These are phyloP conservation scores for Coniochaeta sp. DNA, from an alignment of 2,329 filamentous ascomycete genomes.

Conservation along the genomic window DNA sequence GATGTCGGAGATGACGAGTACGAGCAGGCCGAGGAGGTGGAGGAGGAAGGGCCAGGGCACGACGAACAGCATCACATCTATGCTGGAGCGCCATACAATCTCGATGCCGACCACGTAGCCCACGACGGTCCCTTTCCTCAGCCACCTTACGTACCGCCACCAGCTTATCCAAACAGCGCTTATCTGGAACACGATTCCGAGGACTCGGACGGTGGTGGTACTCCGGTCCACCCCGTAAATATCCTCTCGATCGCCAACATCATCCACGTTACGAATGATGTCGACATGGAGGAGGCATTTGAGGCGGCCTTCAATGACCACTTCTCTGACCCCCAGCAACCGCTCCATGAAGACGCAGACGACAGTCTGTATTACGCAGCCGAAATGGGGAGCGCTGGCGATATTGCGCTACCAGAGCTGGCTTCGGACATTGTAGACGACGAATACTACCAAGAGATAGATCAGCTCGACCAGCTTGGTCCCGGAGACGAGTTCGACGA, in stretches of 20 bases:
- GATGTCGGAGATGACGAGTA: slow-evolving; percentile 6
- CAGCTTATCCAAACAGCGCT: not conserved
- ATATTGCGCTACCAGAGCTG: not conserved
- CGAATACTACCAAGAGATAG: not conserved
- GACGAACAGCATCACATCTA: not conserved
- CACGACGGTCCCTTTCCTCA: slow-evolving; percentile 1
- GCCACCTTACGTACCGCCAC: not conserved
- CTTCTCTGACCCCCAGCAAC: not conserved
- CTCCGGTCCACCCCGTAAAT: slow-evolving; percentile 11
- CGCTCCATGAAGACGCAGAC: not conserved
- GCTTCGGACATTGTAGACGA: not conserved
- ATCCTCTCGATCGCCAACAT: slow-evolving; percentile 12
- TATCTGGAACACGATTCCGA: slow-evolving; percentile 13
- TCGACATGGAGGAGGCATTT: slow-evolving; percentile 12
- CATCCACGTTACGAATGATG: slow-evolving; percentile 13
- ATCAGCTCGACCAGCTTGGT: slow-evolving; percentile 5
- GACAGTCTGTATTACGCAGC: not conserved
- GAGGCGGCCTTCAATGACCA: not conserved
- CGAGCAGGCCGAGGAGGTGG: slow-evolving; percentile 5
- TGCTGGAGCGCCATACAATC: not conserved
- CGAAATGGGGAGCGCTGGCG: not conserved
- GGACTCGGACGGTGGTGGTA: slow-evolving; percentile 15
- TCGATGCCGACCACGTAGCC: not conserved
- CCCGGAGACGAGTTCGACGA: not conserved
- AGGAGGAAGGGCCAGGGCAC: slow-evolving; percentile 5